These are phyloP conservation scores for Retiboletus fuscus DNA, from an alignment of 1,284 basidiomycete species.

Conservation along the genomic window DNA sequence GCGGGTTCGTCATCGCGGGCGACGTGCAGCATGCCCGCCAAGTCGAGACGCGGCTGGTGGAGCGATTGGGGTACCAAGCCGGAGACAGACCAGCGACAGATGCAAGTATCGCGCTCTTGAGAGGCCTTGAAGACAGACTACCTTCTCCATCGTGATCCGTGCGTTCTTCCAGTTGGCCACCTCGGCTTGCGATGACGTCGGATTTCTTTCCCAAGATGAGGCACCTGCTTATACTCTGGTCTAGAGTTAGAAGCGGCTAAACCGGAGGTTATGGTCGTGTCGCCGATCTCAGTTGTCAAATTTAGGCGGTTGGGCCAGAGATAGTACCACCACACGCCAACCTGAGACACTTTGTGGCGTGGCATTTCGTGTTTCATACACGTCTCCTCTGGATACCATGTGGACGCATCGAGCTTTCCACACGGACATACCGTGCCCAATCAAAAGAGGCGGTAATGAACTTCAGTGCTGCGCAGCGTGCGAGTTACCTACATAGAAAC, in stretches of 20 bases:
- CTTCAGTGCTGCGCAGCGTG: constrained; percentile 29
- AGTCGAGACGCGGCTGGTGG: constrained; percentile 42
- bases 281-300: not conserved
- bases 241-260: not conserved
- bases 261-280: too few species aligned
- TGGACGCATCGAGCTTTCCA: not conserved
- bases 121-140: constrained; percentile 32
- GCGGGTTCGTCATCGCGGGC: constrained; percentile 43
- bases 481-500: constrained; percentile 14
- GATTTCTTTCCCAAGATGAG: not conserved
- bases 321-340: not conserved
- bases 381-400: not conserved
- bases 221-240: not conserved
- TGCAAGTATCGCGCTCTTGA: constrained; percentile 37
- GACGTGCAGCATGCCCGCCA: constrained; percentile 40
- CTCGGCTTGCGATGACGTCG: not conserved
- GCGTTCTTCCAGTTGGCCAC: not conserved
- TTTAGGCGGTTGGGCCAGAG: not conserved
- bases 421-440: too few species aligned
- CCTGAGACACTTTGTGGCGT: constrained; percentile 13
- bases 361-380: not conserved
- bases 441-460: not conserved
- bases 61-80: constrained; percentile 35
- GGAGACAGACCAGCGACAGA: constrained; percentile 42
- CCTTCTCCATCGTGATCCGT: not conserved